phyloP scores from a whole-genome alignment of 2,329 filamentous ascomycete genomes.

The Nigrospora osmanthi region DNA sequence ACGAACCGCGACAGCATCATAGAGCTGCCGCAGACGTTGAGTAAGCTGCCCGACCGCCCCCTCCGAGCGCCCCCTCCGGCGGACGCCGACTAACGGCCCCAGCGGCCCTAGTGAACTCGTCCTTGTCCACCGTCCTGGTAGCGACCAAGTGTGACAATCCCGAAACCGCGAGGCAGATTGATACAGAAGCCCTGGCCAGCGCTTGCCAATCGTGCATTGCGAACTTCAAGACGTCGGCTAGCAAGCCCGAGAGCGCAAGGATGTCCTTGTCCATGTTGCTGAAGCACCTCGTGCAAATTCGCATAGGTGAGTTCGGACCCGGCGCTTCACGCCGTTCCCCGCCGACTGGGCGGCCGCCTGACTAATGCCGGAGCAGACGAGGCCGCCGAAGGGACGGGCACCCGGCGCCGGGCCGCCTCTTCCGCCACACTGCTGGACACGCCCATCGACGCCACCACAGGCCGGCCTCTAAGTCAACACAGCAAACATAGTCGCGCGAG shows the following conservation, averaged over 20 bases:
- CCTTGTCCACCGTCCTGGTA: constrained; percentile 71
- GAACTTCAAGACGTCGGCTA: constrained; percentile 65
- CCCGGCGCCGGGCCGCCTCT: constrained; percentile 51
- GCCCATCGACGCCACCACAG: constrained; percentile 35
- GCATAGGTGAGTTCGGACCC: constrained; percentile 52
- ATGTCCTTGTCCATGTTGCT: constrained; percentile 71
- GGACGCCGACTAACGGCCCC: constrained; percentile 9
- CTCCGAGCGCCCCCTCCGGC: too few relatives aligned
- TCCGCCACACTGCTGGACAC: constrained; percentile 56
- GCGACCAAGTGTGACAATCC: constrained; percentile 86
- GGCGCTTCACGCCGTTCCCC: too few relatives aligned
- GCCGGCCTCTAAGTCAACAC: constrained; percentile 49
- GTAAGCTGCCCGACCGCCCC: constrained; percentile 46
- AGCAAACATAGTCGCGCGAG: constrained; percentile 64
- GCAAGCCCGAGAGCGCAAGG: constrained; percentile 63
- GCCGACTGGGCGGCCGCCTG: too few relatives aligned
- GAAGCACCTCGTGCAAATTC: constrained; percentile 58
- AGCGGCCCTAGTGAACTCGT: constrained; percentile 69
- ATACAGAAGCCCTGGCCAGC: constrained; percentile 54
- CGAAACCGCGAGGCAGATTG: constrained; percentile 60
- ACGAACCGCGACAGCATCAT: constrained; percentile 68
- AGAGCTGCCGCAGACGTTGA: constrained; percentile 66
- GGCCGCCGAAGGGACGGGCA: constrained; percentile 30
- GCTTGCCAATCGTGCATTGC: constrained; percentile 64
- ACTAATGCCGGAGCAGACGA: too few relatives aligned